Base-by-base conservation (phyloP, 1,139 yeast genomes). In the Blastobotrys malaysiensis region DNA sequence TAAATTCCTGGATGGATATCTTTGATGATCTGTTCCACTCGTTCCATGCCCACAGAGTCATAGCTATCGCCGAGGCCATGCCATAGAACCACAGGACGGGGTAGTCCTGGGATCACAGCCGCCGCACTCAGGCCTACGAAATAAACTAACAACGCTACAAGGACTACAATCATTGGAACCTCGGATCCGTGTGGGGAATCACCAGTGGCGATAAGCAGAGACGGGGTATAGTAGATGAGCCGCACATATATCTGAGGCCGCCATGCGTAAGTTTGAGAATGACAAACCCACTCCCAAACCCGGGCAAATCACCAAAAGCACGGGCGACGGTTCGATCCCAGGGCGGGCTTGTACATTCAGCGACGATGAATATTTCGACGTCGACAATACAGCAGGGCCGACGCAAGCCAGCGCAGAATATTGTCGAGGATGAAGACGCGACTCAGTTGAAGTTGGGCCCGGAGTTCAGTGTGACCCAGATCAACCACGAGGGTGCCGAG, bases 371-470 rank as follows among this genome's bases (percentile, higher is more conserved):
- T 71, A 84, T 89, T 52, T 87, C 96, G 54, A 88, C 96, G 49
- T 87, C 96, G 57, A 88, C 97, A 9, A 80, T 89, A 53, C 93
- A 91, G 44, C 89, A 87, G 51, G 81, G 90, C 69, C 80, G 90
- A 69, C 79, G 90, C 67, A 84, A 88, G 61, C 85, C 86, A 48
- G 91, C 86, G 54, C 84, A 80, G 59, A 68, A 67, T 52, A 64
- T 64, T 47, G 62, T 63, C 48, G 83, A 79, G 60, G 97, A 91
- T 65, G 98, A 93, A 68, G 95, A 93, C 66, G 93, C 97, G 0
- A 84, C 97, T 0, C 79, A 81, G 52, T 77, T 93, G 63, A 87
- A 87, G 66, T 78, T 93, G 54, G 99, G 99, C 4, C 93, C 96
- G 24, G 98, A 93, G 73, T 93, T 93, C 68, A 95, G 86, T 65